Conservation (phyloP, 176 grass and related monocot genomes). For the Olyra latifolia region DNA sequence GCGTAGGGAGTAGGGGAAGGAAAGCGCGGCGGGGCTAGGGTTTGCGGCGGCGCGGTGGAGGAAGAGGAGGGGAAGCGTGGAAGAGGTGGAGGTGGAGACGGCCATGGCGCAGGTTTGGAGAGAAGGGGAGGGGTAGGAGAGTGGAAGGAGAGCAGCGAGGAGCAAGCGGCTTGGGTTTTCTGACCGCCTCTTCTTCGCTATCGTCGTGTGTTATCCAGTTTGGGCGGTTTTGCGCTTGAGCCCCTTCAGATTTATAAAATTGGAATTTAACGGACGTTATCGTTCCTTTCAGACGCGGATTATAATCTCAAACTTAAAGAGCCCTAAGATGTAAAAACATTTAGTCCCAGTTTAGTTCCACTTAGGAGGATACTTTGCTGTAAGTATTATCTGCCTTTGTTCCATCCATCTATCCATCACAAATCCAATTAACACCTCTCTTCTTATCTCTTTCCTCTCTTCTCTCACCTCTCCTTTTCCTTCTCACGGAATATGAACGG, state of each 20-base stretch:
- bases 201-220: conserved; percentile 44
- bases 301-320: too few species aligned
- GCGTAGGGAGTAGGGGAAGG: conserved; percentile 44
- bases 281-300: too few species aligned
- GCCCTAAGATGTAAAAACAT: too few species aligned
- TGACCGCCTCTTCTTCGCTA: conserved; percentile 39
- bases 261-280: neutral
- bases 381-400: too few species aligned
- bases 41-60: conserved; percentile 39
- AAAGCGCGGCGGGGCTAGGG: conserved; percentile 32
- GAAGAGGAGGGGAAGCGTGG: conserved; percentile 38
- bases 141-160: neutral
- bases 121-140: neutral
- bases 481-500: too few species aligned
- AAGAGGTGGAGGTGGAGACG: conserved; percentile 39
- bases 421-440: too few species aligned
- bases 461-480: too few species aligned
- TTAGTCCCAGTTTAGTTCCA: too few species aligned
- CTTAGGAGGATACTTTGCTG: too few species aligned
- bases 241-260: neutral
- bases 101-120: conserved; percentile 34
- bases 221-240: neutral
- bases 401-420: too few species aligned
- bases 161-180: conserved; percentile 14
- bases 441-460: too few species aligned